phyloP scores from a whole-genome alignment of 306 rosid genomes.

The Trifolium fragiferum region DNA sequence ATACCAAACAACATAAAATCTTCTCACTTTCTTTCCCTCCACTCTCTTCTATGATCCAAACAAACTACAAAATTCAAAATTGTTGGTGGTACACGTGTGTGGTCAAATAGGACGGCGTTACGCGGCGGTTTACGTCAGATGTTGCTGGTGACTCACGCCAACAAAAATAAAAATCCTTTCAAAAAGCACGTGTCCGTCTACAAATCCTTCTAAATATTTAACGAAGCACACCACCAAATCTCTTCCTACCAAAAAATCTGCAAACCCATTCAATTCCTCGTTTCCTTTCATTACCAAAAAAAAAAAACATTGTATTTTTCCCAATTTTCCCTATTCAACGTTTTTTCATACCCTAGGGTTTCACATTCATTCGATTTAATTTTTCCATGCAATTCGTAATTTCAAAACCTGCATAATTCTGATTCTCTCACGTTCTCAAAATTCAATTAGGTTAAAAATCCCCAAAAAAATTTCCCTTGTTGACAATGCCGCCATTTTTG shows the following conservation, averaged over 20 bases:
- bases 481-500: slow-evolving; percentile 70
- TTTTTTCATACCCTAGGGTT: slow-evolving; percentile 36
- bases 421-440: slow-evolving; percentile 4
- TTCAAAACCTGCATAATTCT: background rate
- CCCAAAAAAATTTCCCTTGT: background rate
- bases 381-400: background rate
- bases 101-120: slow-evolving; percentile 22
- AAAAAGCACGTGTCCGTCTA: slow-evolving; percentile 35
- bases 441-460: slow-evolving; percentile 41
- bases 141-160: background rate
- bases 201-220: background rate
- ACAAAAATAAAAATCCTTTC: background rate
- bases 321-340: background rate
- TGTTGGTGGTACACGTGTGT: slow-evolving; percentile 37
- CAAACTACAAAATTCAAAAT: too few species aligned
- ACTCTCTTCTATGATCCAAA: too few species aligned
- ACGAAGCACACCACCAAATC: background rate
- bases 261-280: background rate
- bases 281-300: background rate
- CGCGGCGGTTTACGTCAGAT: slow-evolving; percentile 15
- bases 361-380: slow-evolving; percentile 8
- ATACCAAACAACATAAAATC: too few species aligned
- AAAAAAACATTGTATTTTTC: too few species aligned
- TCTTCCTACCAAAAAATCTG: background rate
- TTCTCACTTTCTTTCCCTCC: too few species aligned